These are phyloP conservation scores for Cajanus cajan DNA, from an alignment of 306 rosid genomes.

Conservation along the genomic window DNA sequence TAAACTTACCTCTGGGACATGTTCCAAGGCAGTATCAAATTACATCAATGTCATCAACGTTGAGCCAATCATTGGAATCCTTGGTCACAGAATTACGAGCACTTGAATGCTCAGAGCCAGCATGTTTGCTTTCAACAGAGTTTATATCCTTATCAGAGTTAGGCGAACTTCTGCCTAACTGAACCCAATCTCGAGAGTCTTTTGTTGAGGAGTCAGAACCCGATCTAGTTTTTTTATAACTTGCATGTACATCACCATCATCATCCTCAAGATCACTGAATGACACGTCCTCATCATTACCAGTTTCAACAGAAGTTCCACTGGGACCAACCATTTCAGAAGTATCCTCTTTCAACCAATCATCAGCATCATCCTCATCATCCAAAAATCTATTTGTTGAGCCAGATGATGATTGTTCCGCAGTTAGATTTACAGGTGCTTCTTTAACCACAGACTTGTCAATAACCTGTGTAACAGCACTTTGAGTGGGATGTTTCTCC, in stretches of 20 bases:
- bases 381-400: conserved; percentile 46
- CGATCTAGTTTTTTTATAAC: conserved; percentile 60
- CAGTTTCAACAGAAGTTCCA: conserved; percentile 56
- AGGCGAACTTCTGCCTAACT: conserved; percentile 64
- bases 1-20: conserved; percentile 29
- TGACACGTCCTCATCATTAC: conserved; percentile 85
- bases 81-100: conserved; percentile 56
- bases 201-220: conserved; percentile 86
- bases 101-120: conserved; percentile 60
- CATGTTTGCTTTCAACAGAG: conserved; percentile 48
- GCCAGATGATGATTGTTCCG: conserved; percentile 37
- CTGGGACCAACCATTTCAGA: conserved; percentile 70
- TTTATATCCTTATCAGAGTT: conserved; percentile 64
- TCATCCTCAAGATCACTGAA: conserved; percentile 98
- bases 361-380: conserved; percentile 88
- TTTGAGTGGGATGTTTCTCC: conserved; percentile 56
- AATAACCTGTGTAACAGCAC: conserved; percentile 45
- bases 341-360: conserved; percentile 91
- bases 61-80: conserved; percentile 94
- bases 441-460: conserved; percentile 68
- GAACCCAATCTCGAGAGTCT: conserved; percentile 95
- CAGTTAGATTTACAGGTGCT: conserved; percentile 36
- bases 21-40: conserved; percentile 46
- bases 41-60: conserved; percentile 80
- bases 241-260: conserved; percentile 53